These are phyloP conservation scores for Lineolata rhizophorae DNA, from an alignment of 495 filamentous ascomycete species.

Conservation along the genomic window DNA sequence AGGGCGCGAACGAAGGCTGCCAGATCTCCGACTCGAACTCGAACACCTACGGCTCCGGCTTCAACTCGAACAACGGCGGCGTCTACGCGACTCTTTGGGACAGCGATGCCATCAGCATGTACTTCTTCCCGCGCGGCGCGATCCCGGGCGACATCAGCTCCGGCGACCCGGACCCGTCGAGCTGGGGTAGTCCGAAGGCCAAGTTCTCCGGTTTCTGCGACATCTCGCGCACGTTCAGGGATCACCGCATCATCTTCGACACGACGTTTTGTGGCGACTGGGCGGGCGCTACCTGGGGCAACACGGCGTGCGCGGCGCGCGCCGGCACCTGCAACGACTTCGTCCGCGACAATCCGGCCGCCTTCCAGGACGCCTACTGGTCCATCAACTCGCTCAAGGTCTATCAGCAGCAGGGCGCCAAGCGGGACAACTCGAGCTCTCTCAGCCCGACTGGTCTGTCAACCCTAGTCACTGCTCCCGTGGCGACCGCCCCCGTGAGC, in stretches of 20 bases:
- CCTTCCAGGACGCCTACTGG: conserved; percentile 17
- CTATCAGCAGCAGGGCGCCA: too few relatives aligned
- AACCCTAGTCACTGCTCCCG: too few relatives aligned
- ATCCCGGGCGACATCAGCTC: conserved; percentile 2
- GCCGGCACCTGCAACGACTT: conserved; percentile 13
- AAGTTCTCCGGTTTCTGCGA: conserved; percentile 36
- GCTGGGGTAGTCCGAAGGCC: conserved; percentile 9
- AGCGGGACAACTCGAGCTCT: too few relatives aligned
- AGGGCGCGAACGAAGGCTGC: conserved; percentile 12
- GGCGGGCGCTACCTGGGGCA: conserved; percentile 20
- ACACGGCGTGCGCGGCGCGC: conserved; percentile 7
- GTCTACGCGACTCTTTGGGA: conserved; percentile 14
- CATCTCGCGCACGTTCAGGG: conserved; percentile 34
- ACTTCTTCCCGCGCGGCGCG: conserved; percentile 6
- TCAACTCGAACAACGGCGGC: conserved; percentile 13
- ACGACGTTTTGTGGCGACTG: conserved; percentile 48
- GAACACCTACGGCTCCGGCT: conserved; percentile 12
- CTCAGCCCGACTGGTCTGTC: too few relatives aligned
- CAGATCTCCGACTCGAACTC: conserved; percentile 5
- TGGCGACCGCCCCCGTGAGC: too few relatives aligned
- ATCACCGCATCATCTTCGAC: conserved; percentile 45
- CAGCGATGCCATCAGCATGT: conserved; percentile 5
- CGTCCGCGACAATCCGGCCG: conserved; percentile 13
- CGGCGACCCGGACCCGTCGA: conserved; percentile 4
- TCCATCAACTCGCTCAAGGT: conserved; percentile 13